A percentile compares a stretch with the other conserved stretches of the same genome.
Conservation (phyloP, 2,329 filamentous ascomycete genomes). For the Ophiostoma triangulosporum region DNA sequence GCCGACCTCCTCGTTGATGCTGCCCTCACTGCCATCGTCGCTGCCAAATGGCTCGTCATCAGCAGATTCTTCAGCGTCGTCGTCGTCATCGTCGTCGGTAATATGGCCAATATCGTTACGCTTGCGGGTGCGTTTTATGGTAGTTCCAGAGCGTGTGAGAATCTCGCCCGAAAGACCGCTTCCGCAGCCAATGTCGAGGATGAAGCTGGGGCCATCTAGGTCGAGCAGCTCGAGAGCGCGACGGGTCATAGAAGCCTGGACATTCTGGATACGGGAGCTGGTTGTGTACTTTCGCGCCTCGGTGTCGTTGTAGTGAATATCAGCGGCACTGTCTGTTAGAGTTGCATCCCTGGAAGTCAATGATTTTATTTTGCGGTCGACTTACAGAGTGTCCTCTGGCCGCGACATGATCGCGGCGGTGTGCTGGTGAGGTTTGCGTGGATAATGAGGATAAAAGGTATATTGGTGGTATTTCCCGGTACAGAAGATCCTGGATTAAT, state of each 20-base stretch:
- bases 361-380: neutral
- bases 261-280: slow-evolving; percentile 85
- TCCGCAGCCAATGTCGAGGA: slow-evolving; percentile 94
- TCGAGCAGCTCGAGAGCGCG: slow-evolving; percentile 85
- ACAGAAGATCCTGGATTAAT: no score
- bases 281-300: slow-evolving; percentile 98
- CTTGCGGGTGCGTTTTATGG: slow-evolving; percentile 4
- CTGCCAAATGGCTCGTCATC: neutral
- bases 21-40: slow-evolving; percentile 5
- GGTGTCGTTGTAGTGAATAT: slow-evolving; percentile 92
- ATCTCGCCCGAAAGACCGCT: slow-evolving; percentile 92
- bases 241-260: slow-evolving; percentile 88
- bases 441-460: no score
- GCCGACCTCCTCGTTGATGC: slow-evolving; percentile 45
- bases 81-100: neutral
- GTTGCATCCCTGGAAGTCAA: slow-evolving; percentile 7
- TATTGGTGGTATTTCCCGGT: neutral
- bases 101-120: neutral
- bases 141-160: slow-evolving; percentile 38
- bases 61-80: neutral
- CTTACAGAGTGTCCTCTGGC: slow-evolving; percentile 85
- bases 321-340: slow-evolving; percentile 54
- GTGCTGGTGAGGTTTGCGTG: neutral
- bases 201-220: slow-evolving; percentile 64
- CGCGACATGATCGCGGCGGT: slow-evolving; percentile 60